phyloP scores from a whole-genome alignment of 495 filamentous ascomycete species.

The Lophiotrema nucula region DNA sequence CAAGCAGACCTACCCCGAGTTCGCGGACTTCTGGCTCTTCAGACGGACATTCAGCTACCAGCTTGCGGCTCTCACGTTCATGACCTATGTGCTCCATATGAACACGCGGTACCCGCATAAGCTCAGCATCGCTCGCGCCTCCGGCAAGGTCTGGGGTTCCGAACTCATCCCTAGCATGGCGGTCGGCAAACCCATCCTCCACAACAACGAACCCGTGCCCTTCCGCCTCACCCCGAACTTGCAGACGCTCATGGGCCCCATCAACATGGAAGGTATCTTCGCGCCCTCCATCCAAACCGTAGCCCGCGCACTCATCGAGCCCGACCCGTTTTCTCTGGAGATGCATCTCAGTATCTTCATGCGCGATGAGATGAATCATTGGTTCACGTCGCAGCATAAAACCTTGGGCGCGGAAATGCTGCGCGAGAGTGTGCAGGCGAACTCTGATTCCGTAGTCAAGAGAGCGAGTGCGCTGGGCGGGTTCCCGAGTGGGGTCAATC shows the following conservation, averaged over 20 bases:
- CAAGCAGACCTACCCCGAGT: slow-evolving; percentile 82
- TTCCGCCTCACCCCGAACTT: slow-evolving; percentile 97
- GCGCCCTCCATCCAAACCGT: slow-evolving; percentile 90
- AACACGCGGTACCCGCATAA: slow-evolving; percentile 92
- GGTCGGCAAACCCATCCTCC: slow-evolving; percentile 77
- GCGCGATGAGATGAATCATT: slow-evolving; percentile 96
- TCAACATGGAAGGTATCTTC: slow-evolving; percentile 94
- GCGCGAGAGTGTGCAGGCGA: slow-evolving; percentile 80
- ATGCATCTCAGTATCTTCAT: slow-evolving; percentile 92
- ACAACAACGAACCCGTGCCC: slow-evolving; percentile 88
- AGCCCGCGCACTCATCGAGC: slow-evolving; percentile 90
- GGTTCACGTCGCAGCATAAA: slow-evolving; percentile 83
- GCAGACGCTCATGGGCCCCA: slow-evolving; percentile 90
- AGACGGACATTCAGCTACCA: slow-evolving; percentile 93
- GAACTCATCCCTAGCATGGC: slow-evolving; percentile 87
- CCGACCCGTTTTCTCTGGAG: slow-evolving; percentile 80
- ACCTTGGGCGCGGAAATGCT: slow-evolving; percentile 56
- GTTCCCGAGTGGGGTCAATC: slow-evolving; percentile 50
- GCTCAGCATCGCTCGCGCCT: slow-evolving; percentile 82
- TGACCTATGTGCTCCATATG: slow-evolving; percentile 98
- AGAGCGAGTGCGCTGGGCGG: slow-evolving; percentile 77
- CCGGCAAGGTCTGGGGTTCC: slow-evolving; percentile 93
- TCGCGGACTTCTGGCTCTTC: slow-evolving; percentile 96
- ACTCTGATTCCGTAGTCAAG: slow-evolving; percentile 88
- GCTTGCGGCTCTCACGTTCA: slow-evolving; percentile 92